A percentile compares a stretch with the other conserved stretches of the same genome.
phyloP scores from a whole-genome alignment of 768 basidiomycete species.

The Suillus fuscotomentosus region DNA sequence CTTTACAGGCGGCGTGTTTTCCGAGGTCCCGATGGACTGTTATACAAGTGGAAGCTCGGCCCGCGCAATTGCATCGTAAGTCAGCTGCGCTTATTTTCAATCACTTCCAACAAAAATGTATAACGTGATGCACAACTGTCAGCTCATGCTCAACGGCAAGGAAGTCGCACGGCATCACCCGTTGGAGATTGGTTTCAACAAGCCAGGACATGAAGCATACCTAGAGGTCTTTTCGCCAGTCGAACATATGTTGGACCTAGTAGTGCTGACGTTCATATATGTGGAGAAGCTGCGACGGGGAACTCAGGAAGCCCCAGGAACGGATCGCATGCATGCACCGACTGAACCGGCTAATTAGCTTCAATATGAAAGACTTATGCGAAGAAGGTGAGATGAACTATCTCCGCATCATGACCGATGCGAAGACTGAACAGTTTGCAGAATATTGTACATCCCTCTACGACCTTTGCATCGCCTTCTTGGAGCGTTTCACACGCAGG shows the following conservation, averaged over 20 bases:
- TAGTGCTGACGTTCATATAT: slow-evolving; percentile 30
- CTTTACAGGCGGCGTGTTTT: slow-evolving; percentile 7
- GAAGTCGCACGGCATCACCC: slow-evolving; percentile 5
- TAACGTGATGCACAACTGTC: neutral
- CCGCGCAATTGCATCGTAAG: slow-evolving; percentile 5
- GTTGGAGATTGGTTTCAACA: neutral
- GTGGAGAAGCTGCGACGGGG: slow-evolving; percentile 25
- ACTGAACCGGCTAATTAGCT: slow-evolving; percentile 7
- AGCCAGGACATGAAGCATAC: slow-evolving; percentile 12
- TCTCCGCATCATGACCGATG: neutral
- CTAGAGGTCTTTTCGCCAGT: slow-evolving; percentile 23
- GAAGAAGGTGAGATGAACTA: neutral
- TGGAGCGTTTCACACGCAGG: neutral
- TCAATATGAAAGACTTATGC: neutral
- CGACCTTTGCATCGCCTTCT: neutral
- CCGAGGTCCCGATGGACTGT: slow-evolving; percentile 4
- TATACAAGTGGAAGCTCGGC: slow-evolving; percentile 10
- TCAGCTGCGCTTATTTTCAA: neutral
- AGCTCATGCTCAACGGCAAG: neutral
- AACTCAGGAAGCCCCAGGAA: neutral
- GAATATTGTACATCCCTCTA: too few species aligned
- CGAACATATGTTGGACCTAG: slow-evolving; percentile 28
- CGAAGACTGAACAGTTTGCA: neutral
- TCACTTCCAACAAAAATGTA: too few species aligned
- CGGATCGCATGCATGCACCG: slow-evolving; percentile 3